Evolutionary conservation across 768 basidiomycete genomes (phyloP).

Genomic region (Leucogyrophana mollusca): DNA sequence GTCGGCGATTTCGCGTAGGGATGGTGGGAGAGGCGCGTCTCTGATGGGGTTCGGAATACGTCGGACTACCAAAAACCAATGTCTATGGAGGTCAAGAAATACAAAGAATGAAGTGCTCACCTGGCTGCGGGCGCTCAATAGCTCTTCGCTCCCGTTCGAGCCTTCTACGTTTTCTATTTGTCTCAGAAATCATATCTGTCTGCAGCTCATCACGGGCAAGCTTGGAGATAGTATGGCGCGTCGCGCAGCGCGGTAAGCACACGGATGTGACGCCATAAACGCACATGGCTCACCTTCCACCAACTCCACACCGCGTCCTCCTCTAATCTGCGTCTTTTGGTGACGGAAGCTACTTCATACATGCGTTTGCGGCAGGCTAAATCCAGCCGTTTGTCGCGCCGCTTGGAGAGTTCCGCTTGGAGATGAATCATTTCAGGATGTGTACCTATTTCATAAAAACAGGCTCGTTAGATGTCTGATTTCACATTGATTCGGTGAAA

Average conservation of each 20-base stretch:
- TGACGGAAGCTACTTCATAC: constrained; percentile 63
- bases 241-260: too few relatives aligned
- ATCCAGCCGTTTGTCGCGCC: constrained; percentile 79
- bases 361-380: constrained; percentile 74
- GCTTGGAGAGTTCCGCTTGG: constrained; percentile 71
- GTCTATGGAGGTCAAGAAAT: not conserved
- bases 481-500: too few relatives aligned
- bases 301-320: constrained; percentile 83
- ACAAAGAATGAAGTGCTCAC: constrained; percentile 42
- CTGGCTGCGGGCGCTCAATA: constrained; percentile 70
- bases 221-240: constrained; percentile 47
- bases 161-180: constrained; percentile 79
- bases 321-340: constrained; percentile 62
- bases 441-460: constrained; percentile 58
- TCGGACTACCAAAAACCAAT: constrained; percentile 40
- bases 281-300: constrained; percentile 88
- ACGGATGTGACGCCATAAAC: too few relatives aligned
- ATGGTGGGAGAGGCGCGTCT: constrained; percentile 54
- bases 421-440: constrained; percentile 88
- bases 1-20: constrained; percentile 66
- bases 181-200: constrained; percentile 85
- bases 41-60: constrained; percentile 57
- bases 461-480: constrained; percentile 1
- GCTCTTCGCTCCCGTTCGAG: constrained; percentile 84
- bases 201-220: constrained; percentile 76